Base-by-base conservation (phyloP, 176 grass and related monocot species). In the Zizania latifolia region DNA sequence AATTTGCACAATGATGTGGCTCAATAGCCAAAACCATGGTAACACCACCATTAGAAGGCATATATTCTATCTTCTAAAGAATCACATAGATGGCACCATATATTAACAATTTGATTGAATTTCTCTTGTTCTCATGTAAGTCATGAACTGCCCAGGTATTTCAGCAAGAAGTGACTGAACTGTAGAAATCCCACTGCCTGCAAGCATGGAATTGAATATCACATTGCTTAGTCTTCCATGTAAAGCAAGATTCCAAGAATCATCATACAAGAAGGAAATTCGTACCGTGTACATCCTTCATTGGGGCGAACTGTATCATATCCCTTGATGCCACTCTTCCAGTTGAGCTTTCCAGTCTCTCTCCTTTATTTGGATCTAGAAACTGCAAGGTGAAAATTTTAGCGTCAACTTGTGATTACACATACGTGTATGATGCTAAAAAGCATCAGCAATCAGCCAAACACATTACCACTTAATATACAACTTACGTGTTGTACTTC, bases 351-450 rank as follows among this genome's bases (percentile, higher is more conserved):
- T 99, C 86, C 50, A 99, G 85, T 86, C 85, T 83, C 39, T 92
- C 89, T 54, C 95, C 95, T 92, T 90, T 99, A 78, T 99, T 93
- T 70, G 88, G 86, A 88, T 99, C 95, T 58, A 99, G 75, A 86
- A 94, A 89, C 95, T 99, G 85, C 69, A 64, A 27, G 29, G 28
- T 35, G 44, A 16, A 79, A 82, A 81, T 19, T 40, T 77, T 58
- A 68, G 66, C 30, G 72, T 71, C 13, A 81, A 78, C 43, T 58
- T 53, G 19, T 28, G 24, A n/a, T 79, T 58, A 30, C 4, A 58
- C 22, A 78, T 58, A 30, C 46, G 39, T 36, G 67, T 51, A 16
- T 30, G 32, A 82, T 51, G 57, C 73, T 66, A 38, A 72, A 38
- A 72, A 87, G 35, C 54, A 84, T 70, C 21, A 29, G 27, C 26